Evolutionary conservation across 129 eudicot genomes (phyloP).

Genomic region (Dittrichia graveolens): DNA sequence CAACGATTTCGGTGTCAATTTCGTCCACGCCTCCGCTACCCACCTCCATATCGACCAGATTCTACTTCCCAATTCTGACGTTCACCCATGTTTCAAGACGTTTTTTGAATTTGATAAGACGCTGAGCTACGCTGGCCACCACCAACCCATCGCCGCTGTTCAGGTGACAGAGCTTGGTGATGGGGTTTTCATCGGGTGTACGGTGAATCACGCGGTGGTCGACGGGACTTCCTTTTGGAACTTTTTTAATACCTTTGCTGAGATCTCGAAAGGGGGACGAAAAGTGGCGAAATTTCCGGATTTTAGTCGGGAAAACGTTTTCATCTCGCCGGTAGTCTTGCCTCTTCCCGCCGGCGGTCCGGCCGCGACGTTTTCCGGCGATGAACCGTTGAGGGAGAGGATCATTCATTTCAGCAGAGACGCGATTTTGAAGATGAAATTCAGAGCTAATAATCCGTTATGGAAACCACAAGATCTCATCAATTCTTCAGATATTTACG

Average conservation of each 20-base stretch:
- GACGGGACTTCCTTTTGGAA: conserved; percentile 93
- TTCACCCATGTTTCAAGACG: conserved; percentile 47
- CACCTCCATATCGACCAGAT: conserved; percentile 25
- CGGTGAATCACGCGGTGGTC: conserved; percentile 76
- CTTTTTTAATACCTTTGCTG: conserved; percentile 83
- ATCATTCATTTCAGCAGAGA: conserved; percentile 74
- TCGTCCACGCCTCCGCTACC: conserved; percentile 54
- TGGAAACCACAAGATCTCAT: conserved; percentile 39
- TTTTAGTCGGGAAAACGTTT: conserved; percentile 58
- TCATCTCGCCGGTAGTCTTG: conserved; percentile 61
- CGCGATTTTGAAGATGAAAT: conserved; percentile 61
- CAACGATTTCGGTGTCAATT: conserved; percentile 64
- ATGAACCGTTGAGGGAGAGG: conserved; percentile 71
- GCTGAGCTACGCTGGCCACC: conserved; percentile 76
- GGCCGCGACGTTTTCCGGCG: conserved; percentile 70
- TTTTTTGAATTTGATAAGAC: conserved; percentile 76
- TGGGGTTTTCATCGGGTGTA: conserved; percentile 69
- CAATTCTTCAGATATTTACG: conserved; percentile 32
- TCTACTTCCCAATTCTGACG: conserved; percentile 35
- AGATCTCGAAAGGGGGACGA: conserved; percentile 45
- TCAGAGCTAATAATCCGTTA: conserved; percentile 56
- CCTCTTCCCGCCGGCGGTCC: conserved; percentile 69
- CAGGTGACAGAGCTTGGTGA: conserved; percentile 77
- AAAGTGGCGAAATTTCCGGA: conserved; percentile 51
- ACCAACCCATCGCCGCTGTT: conserved; percentile 67